These are phyloP conservation scores for Naganishia liquefaciens DNA, from an alignment of 1,284 basidiomycete genomes.

Conservation along the genomic window DNA sequence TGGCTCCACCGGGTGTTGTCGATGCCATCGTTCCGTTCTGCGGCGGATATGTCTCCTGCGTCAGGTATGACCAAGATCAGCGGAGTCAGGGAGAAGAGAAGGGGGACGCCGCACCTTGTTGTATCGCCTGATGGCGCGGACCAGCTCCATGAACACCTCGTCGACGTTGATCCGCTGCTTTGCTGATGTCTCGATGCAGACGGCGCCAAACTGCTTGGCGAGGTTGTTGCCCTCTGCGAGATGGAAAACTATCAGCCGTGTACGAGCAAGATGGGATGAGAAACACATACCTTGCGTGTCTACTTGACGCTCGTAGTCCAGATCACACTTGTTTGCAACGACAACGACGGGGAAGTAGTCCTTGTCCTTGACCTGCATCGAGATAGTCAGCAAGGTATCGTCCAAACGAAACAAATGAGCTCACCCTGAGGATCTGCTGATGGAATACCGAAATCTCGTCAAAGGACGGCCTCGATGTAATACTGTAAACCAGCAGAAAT, in stretches of 20 bases:
- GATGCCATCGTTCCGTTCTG: slow-evolving; percentile 37
- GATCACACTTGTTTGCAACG: slow-evolving; percentile 97
- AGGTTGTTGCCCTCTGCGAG: slow-evolving; percentile 89
- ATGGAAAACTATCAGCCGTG: slow-evolving; percentile 13
- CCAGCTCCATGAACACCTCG: slow-evolving; percentile 95
- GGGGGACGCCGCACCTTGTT: slow-evolving; percentile 69
- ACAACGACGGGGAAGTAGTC: slow-evolving; percentile 97
- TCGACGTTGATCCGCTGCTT: slow-evolving; percentile 99
- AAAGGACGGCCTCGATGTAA: slow-evolving; percentile 96
- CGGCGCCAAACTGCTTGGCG: slow-evolving; percentile 93
- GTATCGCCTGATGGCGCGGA: slow-evolving; percentile 93
- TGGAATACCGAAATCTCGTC: slow-evolving; percentile 98
- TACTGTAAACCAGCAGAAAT: slow-evolving; percentile 97
- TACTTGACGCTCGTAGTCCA: slow-evolving; percentile 97
- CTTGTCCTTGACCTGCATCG: slow-evolving; percentile 76
- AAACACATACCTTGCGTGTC: slow-evolving; percentile 78
- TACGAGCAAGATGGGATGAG: neutral
- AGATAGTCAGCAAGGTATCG: neutral
- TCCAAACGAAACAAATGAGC: slow-evolving; percentile 13
- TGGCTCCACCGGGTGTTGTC: slow-evolving; percentile 56
- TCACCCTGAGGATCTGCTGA: slow-evolving; percentile 85
- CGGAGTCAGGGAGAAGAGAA: neutral
- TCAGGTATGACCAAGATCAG: neutral
- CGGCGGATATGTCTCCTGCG: slow-evolving; percentile 30
- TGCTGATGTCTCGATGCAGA: slow-evolving; percentile 97